Evolutionary conservation across 2,329 filamentous ascomycete genomes (phyloP).

Genomic region (Sarocladium kiliense): DNA sequence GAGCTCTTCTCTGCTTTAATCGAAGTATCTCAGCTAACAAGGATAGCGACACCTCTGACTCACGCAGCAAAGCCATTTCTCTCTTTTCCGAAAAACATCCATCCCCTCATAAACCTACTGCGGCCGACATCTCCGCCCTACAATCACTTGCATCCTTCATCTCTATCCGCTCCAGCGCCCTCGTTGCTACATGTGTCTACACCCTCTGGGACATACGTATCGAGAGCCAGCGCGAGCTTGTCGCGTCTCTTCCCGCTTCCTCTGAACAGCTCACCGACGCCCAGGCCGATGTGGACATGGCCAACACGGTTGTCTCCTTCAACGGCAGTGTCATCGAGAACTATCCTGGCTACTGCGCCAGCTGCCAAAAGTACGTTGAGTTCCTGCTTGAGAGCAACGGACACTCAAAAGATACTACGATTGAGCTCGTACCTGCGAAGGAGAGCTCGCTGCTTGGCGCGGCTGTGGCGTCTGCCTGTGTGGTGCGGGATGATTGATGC

Average conservation of each 20-base stretch:
- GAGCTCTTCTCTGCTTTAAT: neutral
- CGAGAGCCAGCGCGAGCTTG: conserved; percentile 36
- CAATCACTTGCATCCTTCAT: conserved; percentile 49
- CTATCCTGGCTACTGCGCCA: conserved; percentile 62
- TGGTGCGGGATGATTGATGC: conserved; percentile 18
- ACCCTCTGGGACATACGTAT: conserved; percentile 53
- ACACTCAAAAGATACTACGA: conserved; percentile 33
- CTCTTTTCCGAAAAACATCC: conserved; percentile 48
- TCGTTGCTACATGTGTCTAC: conserved; percentile 55
- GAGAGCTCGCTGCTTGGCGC: conserved; percentile 74
- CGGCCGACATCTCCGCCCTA: conserved; percentile 46
- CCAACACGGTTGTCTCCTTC: conserved; percentile 61
- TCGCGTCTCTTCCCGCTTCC: conserved; percentile 21
- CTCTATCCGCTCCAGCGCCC: conserved; percentile 52
- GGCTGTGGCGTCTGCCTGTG: conserved; percentile 60
- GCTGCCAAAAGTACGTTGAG: conserved; percentile 60
- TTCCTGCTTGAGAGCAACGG: conserved; percentile 39
- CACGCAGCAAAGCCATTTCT: conserved; percentile 37
- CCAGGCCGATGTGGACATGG: conserved; percentile 44
- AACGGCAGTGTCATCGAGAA: conserved; percentile 77
- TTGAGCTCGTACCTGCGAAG: conserved; percentile 62
- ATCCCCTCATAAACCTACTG: conserved; percentile 32
- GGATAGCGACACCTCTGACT: conserved; percentile 37
- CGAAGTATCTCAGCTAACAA: conserved; percentile 2
- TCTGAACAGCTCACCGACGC: conserved; percentile 36